Evolutionary conservation across 129 eudicot genomes (phyloP).

Genomic region (Cynara cardunculus): DNA sequence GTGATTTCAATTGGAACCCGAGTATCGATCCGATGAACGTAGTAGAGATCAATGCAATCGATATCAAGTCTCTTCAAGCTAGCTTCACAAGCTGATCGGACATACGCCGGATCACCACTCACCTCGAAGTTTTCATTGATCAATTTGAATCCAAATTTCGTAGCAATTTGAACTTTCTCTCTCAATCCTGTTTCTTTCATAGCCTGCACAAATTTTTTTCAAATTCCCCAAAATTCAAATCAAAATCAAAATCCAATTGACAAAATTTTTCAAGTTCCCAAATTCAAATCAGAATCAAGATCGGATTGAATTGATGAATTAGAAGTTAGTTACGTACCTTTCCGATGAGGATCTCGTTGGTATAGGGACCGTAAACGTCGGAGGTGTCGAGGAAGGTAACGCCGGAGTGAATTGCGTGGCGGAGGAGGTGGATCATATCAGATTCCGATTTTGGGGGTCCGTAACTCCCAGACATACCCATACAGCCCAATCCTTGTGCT

Average conservation of each 20-base stretch:
- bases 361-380: constrained; percentile 50
- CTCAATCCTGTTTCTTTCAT: constrained; percentile 37
- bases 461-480: constrained; percentile 45
- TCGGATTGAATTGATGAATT: background rate
- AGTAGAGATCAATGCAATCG: constrained; percentile 59
- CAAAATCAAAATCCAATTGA: background rate
- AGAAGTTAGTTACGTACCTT: constrained; percentile 29
- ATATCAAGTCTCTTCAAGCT: constrained; percentile 54
- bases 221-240: background rate
- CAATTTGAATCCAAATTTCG: constrained; percentile 35
- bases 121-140: constrained; percentile 23
- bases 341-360: constrained; percentile 52
- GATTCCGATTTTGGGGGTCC: constrained; percentile 41
- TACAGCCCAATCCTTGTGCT: constrained; percentile 57
- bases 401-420: constrained; percentile 44
- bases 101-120: constrained; percentile 56
- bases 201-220: constrained; percentile 19
- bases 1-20: constrained; percentile 70
- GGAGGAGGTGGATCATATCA: constrained; percentile 52
- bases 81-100: constrained; percentile 48
- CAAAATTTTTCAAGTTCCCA: background rate
- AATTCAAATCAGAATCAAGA: background rate
- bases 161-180: constrained; percentile 43
- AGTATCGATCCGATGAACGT: constrained; percentile 49
- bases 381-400: constrained; percentile 53